Evolutionary conservation across 176 grass and related monocot species (phyloP), one percentile per base, ranked within the genome.

Genomic region (Urochloa ruziziensis): DNA sequence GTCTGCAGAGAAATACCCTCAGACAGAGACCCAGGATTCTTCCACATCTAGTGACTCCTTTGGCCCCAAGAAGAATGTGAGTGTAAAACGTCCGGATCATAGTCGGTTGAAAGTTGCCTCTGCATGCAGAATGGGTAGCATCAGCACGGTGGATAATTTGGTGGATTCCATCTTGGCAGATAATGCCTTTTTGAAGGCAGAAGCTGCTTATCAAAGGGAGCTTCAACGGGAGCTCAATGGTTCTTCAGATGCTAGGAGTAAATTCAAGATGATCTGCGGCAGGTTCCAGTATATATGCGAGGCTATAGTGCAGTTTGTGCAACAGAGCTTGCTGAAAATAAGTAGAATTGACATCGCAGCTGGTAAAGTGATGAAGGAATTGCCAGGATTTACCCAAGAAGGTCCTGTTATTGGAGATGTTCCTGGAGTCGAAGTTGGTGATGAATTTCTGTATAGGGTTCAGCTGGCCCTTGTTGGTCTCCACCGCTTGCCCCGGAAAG

Each of bases 401-500:
- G 81, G 64, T 18, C 79, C 86, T 15, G 54, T 86, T 18, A 34
- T 93, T 58, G 95, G 92, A 81, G 88, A 95, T 3, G 80, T 95
- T 54, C 89, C 57, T n/a, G 87, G 93, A 71, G 85, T 95, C 32
- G 93, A 98, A 90, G 68, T 95, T 34, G 96, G 96, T n/a, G 96
- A 98, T 60, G 89, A 95, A 48, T 98, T 93, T 49, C 57, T 87
- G 2, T 98, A 91, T 29, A 89, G 91, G 62, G 87, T 93, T 34
- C 82, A 95, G 82, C 74, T 95, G 42, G 68, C 78, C 54, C 73
- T 93, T 74, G 84, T 98, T 73, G 91, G 96, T 54, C 89, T 98
- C 59, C 93, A 95, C 57, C 82, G 87, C 2, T 85, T 62, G 33
- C 86, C 68, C 79, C 87, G 88, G 68, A 83, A 79, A 48, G 96